Percentiles rank a stretch among this genome's conserved stretches.
These are phyloP conservation scores for Centrapalus pauciflorus DNA, from an alignment of 129 eudicot genomes.

Conservation along the genomic window DNA sequence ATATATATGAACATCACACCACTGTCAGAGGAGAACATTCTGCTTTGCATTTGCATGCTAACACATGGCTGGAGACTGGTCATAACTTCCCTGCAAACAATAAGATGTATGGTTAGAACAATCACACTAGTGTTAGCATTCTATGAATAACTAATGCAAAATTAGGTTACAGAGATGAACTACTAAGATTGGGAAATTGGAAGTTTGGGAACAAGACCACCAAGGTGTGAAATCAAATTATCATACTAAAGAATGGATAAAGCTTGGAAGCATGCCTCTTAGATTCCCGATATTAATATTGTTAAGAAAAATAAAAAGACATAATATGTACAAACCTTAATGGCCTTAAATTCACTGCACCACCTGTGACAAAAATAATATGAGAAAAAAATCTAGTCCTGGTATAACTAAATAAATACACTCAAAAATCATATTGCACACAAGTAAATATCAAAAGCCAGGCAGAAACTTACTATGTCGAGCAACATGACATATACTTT, in stretches of 20 bases:
- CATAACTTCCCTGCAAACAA: conserved; percentile 46
- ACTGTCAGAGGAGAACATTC: conserved; percentile 61
- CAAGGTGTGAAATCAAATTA: neutral
- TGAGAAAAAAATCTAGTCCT: neutral
- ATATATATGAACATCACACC: conserved; percentile 34
- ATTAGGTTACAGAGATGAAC: neutral
- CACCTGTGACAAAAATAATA: conserved; percentile 31
- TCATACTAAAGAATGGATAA: too few relatives aligned
- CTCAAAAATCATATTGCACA: neutral
- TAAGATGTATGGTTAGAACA: neutral
- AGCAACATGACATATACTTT: conserved; percentile 31
- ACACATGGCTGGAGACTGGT: conserved; percentile 35
- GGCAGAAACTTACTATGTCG: conserved; percentile 33
- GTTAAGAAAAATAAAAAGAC: neutral
- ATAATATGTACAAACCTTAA: conserved; percentile 42
- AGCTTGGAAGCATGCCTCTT: conserved; percentile 1
- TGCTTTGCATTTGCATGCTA: conserved; percentile 36
- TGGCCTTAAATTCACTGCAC: conserved; percentile 33
- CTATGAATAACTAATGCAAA: neutral
- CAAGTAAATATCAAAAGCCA: neutral
- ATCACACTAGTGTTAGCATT: neutral
- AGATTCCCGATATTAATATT: neutral
- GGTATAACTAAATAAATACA: neutral
- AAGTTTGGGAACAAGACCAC: conserved; percentile 8
- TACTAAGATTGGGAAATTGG: neutral